Percentiles rank a stretch among this genome's conserved stretches.
phyloP scores from a whole-genome alignment of 345 rosid genomes.

The Corchorus olitorius region DNA sequence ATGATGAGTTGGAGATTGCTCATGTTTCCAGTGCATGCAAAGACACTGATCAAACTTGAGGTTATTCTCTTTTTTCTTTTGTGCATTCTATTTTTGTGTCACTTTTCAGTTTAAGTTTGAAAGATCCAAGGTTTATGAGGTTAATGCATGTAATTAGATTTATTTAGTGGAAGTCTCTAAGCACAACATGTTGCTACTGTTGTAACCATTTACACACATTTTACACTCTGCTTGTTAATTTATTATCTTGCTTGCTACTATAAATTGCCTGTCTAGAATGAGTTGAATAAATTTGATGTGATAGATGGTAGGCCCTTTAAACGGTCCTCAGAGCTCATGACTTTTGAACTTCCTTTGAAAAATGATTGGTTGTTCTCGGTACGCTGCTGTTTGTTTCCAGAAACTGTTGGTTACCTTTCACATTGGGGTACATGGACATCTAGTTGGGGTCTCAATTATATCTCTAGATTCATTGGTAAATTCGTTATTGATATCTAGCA shows the following conservation, averaged over 20 bases:
- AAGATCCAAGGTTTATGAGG: neutral
- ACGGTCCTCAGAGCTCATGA: neutral
- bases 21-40: slow-evolving; percentile 31
- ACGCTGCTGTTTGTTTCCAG: neutral
- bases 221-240: neutral
- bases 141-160: neutral
- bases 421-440: neutral
- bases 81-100: neutral
- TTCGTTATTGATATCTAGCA: neutral
- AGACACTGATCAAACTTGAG: slow-evolving; percentile 24
- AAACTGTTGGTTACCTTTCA: neutral
- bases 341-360: neutral
- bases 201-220: neutral
- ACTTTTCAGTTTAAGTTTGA: neutral
- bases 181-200: neutral
- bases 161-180: neutral
- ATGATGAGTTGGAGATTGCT: slow-evolving; percentile 51
- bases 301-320: neutral
- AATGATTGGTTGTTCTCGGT: neutral
- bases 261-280: neutral
- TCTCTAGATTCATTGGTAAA: neutral
- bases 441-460: neutral
- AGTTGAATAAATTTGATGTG: neutral
- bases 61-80: neutral
- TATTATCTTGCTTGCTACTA: neutral